These are phyloP conservation scores for Ormosia emarginata DNA, from an alignment of 306 rosid species.

Conservation along the genomic window DNA sequence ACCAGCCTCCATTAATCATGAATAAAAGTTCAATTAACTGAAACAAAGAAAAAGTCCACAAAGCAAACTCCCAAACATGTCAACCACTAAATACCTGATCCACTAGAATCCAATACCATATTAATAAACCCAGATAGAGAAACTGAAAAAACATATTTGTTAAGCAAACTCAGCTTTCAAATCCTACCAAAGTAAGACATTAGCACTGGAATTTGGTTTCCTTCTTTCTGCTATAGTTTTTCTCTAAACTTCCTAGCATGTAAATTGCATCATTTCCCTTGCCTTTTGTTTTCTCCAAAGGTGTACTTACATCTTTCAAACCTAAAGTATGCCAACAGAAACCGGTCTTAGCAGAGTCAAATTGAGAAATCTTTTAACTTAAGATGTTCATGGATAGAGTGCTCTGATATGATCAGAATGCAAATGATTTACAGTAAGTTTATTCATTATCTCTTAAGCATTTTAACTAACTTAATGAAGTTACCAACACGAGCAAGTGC, in stretches of 20 bases:
- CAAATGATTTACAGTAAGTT: neutral
- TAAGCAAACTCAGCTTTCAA: neutral
- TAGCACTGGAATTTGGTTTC: neutral
- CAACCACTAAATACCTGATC: neutral
- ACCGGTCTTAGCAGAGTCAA: neutral
- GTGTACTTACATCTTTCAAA: neutral
- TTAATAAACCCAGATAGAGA: neutral
- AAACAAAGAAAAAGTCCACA: neutral
- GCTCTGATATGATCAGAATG: neutral
- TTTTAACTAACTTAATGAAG: neutral
- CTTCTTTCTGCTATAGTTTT: neutral
- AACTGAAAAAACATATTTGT: neutral
- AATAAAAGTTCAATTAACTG: neutral
- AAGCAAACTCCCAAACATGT: neutral
- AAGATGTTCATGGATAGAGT: neutral
- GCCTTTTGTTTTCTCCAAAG: neutral
- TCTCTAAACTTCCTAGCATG: neutral
- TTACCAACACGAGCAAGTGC: neutral
- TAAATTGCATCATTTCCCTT: neutral
- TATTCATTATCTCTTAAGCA: neutral
- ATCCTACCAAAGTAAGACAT: neutral
- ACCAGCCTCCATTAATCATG: neutral
- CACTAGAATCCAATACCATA: neutral
- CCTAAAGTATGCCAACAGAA: neutral
- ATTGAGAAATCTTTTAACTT: neutral